Base-by-base conservation (phyloP, 208 protist species). In the Trypanosoma caninum region DNA sequence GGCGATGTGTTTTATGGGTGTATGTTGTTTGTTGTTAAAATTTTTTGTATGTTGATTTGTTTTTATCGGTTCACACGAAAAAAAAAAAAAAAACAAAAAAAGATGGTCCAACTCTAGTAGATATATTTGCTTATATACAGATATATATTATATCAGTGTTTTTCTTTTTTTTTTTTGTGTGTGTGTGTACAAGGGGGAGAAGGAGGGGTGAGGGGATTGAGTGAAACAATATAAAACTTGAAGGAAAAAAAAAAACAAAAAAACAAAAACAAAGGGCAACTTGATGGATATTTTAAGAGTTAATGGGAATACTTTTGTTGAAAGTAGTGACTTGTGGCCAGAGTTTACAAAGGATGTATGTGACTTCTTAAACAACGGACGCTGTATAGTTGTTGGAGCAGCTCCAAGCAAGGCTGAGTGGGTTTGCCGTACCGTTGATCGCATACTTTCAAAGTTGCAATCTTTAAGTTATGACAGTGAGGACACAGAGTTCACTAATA, bases 321-420 rank as follows among this genome's bases (percentile, higher is more conserved):
- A 42, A 10, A 23, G 18, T 4, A 56, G n/a, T n/a, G 2, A 56
- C 35, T 6, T 33, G 10, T 65, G 48, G 46, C 48, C 50, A 22
- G 46, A 65, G 27, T 57, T 58, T 22, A 28, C 34, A 22, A 8
- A 55, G 14, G 10, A 11, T 3, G 35, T 55, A 37, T 45, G 38
- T 35, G 48, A 31, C 3, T n/a, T 23, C 23, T 25, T 55, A 6
- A 55, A 65, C n/a, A 25, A 34, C 3, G 18, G 57, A 18, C 59
- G 47, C 27, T 55, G 37, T 13, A 23, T 65, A 22, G 48, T 48
- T 23, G 25, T 65, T 40, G 59, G 28, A 9, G 11, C 48, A n/a
- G 0, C 46, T 22, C 23, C 31, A 18, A 25, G 22, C 13, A 45
- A 5, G 20, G 33, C 37, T 2, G 31, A 23, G 8, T 45, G 8